Evolutionary conservation across 2,329 filamentous ascomycete genomes (phyloP), one percentile per base, ranked within the genome.

Genomic region (Exophiala mesophila): DNA sequence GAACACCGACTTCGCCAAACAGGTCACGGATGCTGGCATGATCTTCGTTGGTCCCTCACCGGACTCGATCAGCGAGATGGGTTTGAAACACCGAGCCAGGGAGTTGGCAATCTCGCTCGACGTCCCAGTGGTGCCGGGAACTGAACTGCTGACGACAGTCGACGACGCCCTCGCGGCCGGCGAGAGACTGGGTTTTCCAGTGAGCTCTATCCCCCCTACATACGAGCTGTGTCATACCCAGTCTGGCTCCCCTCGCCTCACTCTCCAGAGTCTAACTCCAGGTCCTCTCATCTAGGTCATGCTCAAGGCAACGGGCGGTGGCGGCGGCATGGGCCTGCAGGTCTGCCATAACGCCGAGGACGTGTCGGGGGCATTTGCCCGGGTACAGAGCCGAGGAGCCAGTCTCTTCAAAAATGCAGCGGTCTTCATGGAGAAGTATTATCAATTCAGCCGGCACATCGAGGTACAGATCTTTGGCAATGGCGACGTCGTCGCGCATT

Each of bases 401-500:
- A 83, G 84, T 2, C 81, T 88, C 0, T 94, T 94, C 61, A 88
- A 88, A 39, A 84, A 89, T 50, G 78, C 87, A 55, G 85, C 87
- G 4, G 83, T 94, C 69, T 78, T 94, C 47, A 83, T 94, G 17
- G 88, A 95, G 65, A 81, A 80, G 53, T 94, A 87, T 61, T 86
- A 89, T 57, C 76, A 83, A 13, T 78, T 81, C 0, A 85, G 85
- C 28, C 77, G 86, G 43, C 88, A 95, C 59, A 85, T 95, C 44
- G 88, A 95, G 64, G 85, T 95, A 4, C 88, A 95, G 60, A 78
- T 95, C 12, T 92, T 95, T 63, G 88, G 88, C 31, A 88, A 95
- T 59, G 80, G 80, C 38, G 73, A 80, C 54, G 88, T 87, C 1
- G 78, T 84, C 59, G 87, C 83, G 12, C 81, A 84, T n/a, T 77